Base-by-base conservation (phyloP, 768 basidiomycete species). In the Naganishia vishniacii region DNA sequence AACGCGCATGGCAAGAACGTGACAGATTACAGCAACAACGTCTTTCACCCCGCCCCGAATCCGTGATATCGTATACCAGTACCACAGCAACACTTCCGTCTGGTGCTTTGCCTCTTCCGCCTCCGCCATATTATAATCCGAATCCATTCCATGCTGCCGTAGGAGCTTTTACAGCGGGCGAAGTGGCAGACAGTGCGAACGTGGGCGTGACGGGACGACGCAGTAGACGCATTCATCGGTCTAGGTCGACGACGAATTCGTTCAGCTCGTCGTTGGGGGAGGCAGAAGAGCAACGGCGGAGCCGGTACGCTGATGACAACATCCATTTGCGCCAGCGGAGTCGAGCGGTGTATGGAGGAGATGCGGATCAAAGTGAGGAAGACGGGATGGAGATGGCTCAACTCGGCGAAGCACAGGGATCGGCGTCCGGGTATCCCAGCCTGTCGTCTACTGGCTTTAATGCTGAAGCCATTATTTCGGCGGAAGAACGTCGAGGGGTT, bases 1-100 rank as follows among this genome's bases (percentile, higher is more conserved):
- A 66, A 71, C 48, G 60, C 67, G 48, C 51, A 23, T 53, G 48
- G 48, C 37, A 48, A 13, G 48, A 48, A 51, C n/a, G 40, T 48
- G 34, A 40, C 9, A 25, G 48, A 20, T 18, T 34, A 20, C 61
- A 44, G 7, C 45, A 23, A 23, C 46, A 25, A 2, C 45, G 44
- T 12, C 16, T 40, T 9, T 40, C 44, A 31, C 46, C 34, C 9
- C 46, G 47, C 13, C 46, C 29, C 15, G 47, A 61, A 28, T 47
- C 60, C 13, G 45, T 48, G 5, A n/a, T 25, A 11, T 47, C 47
- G 11, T 47, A 40, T 40, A 46, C 23, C 28, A 47, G 45, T 34
- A 44, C n/a, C 23, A 20, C 47, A n/a, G 26, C 61, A 15, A 11
- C 29, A 6, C 34, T 49, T 28, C 28, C 20, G 16, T 23, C 32